Base-by-base conservation (phyloP, 306 rosid species). In the Psophocarpus tetragonolobus region DNA sequence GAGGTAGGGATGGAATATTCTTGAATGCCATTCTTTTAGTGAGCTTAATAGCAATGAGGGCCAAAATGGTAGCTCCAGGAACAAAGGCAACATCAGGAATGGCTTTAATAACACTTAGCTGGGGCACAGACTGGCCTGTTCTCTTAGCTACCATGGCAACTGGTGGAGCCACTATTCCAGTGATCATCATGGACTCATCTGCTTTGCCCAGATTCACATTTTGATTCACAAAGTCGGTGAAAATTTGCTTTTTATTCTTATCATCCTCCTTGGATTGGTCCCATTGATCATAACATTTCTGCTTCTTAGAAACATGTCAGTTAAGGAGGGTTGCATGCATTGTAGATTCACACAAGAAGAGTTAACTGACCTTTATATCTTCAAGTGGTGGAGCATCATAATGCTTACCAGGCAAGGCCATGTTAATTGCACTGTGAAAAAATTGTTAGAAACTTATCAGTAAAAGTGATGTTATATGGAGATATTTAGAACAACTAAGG, bases 131-230 rank as follows among this genome's bases (percentile, higher is more conserved):
- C 27, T 87, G 90, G 30, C 85, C 96, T 0, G 87, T 64, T 79
- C 36, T 86, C 77, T 90, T 84, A 0, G 75, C 87, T 2, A 62
- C 87, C 92, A 92, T 84, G 62, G 92, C 91, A 20, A 62, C 78
- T 5, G 92, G 89, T 24, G 96, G 93, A 14, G 91, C 81, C 39
- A 87, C 63, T 18, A 87, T 17, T n/a, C 97, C 93, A 1, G 91
- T 82, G 17, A 92, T 42, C 82, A 90, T 36, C 85, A 84, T 82
- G 1, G 81, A 13, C 8, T 23, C 1, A 56, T 87, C 97, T 17
- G 78, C 68, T 83, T 85, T 82, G 79, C 81, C 82, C 0, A 70
- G 44, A 42, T 61, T 83, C 33, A 88, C 93, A 0, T 75, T 29
- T 1, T 70, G 10, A 0, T 1, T 47, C 75, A 90, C 73, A 58